Percentiles rank a stretch among this genome's conserved stretches.
These are phyloP conservation scores for Ceratobasidium sp. DNA, from an alignment of 1,284 basidiomycete species.

Conservation along the genomic window DNA sequence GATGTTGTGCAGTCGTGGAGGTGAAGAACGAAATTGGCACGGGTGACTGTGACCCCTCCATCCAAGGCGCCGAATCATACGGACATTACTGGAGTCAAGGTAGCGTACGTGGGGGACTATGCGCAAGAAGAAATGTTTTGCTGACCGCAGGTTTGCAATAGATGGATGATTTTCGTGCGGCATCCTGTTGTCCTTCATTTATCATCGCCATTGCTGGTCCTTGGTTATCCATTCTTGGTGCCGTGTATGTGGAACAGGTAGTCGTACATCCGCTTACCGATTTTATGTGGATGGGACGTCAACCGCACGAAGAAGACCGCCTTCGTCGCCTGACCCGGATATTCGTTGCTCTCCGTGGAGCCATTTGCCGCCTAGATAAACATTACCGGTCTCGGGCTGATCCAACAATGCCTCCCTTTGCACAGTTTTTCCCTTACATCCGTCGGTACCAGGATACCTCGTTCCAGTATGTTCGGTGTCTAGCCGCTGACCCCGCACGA, in stretches of 20 bases:
- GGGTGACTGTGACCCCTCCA: conserved; percentile 9
- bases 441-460: conserved; percentile 11
- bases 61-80: conserved; percentile 11
- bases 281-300: conserved; percentile 44
- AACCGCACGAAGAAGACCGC: not conserved
- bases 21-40: conserved; percentile 33
- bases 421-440: conserved; percentile 14
- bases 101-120: not conserved
- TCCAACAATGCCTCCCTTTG: not conserved
- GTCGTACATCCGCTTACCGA: conserved; percentile 49
- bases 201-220: conserved; percentile 49
- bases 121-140: not conserved
- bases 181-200: conserved; percentile 47
- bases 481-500: not conserved
- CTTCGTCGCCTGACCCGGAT: conserved; percentile 12
- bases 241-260: conserved; percentile 39
- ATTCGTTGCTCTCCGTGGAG: conserved; percentile 6
- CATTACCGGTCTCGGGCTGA: conserved; percentile 3
- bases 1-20: conserved; percentile 21
- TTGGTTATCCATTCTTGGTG: conserved; percentile 50
- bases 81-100: conserved; percentile 11
- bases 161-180: not conserved
- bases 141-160: not conserved
- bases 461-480: conserved; percentile 3
- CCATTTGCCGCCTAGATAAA: not conserved